Base-by-base conservation (phyloP, 192 early-diverging fungal species). In the Haplosporangium gracile region DNA sequence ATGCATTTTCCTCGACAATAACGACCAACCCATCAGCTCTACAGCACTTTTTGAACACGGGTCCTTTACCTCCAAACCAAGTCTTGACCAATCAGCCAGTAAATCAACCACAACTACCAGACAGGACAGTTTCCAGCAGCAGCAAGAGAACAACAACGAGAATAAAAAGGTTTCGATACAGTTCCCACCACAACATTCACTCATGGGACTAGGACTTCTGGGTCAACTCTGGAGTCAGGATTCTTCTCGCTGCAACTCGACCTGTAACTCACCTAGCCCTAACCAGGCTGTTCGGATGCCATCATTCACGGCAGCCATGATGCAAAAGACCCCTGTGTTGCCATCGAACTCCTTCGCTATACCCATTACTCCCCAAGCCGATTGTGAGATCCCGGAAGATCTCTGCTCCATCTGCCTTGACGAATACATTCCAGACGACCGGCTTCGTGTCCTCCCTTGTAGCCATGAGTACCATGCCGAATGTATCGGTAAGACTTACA, bases 391-490 rank as follows among this genome's bases (percentile, higher is more conserved):
- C 40, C 51, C 55, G 0, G 72, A 73, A 43, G 84, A 86, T 1
- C 5, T 73, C 2, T 86, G 84, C 39, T 81, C 88, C 3, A 89
- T 89, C 53, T 89, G 88, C 29, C 72, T 88, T 13, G 68, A 72
- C 13, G 82, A 88, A 11, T 88, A 83, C 36, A 70, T 9, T 1
- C 16, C 68, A 9, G 80, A 68, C 9, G 87, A 88, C 40, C 63
- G 42, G 24, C 63, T 88, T 24, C 78, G 87, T 22, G 13, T 80
- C 10, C 69, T 88, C 4, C 78, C 81, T 11, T 88, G 87, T 45
- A 51, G 57, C 13, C 87, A 88, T 45, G 87, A 88, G 63, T 88
- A 83, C 49, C 87, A 83, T 34, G 43, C 78, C 2, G 81, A 83
- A 16, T 89, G 88, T 55, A 74, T 89, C 45, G 87, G 86, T 88